phyloP scores from a whole-genome alignment of 2,329 filamentous ascomycete genomes.

The Alternaria ethzedia region DNA sequence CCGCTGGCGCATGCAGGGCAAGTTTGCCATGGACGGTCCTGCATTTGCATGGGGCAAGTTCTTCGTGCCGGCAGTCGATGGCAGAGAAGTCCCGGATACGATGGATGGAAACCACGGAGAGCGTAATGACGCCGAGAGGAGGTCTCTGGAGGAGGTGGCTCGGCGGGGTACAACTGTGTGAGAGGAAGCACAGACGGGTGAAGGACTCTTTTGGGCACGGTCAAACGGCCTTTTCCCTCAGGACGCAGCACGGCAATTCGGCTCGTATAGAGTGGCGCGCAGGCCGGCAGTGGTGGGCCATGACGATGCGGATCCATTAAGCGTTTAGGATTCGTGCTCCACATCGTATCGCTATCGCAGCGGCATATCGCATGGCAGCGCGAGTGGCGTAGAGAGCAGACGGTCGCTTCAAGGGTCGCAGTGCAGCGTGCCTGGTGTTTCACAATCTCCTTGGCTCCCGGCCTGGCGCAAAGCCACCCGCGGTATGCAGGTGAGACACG shows the following conservation, averaged over 20 bases:
- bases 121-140: not conserved
- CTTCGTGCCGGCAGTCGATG: slow-evolving; percentile 16
- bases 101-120: not conserved
- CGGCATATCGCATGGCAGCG: not conserved
- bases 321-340: not conserved
- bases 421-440: slow-evolving; percentile 14
- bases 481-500: slow-evolving; percentile 9
- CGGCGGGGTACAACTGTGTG: not conserved
- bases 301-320: not conserved
- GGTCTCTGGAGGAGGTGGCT: not conserved
- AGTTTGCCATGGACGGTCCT: slow-evolving; percentile 28
- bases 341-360: slow-evolving; percentile 9
- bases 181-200: not conserved
- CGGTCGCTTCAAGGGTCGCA: slow-evolving; percentile 1
- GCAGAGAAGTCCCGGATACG: slow-evolving; percentile 6
- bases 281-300: slow-evolving; percentile 1
- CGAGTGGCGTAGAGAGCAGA: slow-evolving; percentile 1
- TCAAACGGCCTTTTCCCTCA: slow-evolving; percentile 4
- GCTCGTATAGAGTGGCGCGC: slow-evolving; percentile 7
- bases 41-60: slow-evolving; percentile 31
- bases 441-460: slow-evolving; percentile 12
- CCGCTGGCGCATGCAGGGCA: slow-evolving; percentile 35
- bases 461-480: slow-evolving; percentile 14
- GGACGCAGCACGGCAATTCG: slow-evolving; percentile 9
- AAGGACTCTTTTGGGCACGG: slow-evolving; percentile 1